Evolutionary conservation across 176 grass and related monocot species (phyloP).

Genomic region (Tillandsia leiboldiana): DNA sequence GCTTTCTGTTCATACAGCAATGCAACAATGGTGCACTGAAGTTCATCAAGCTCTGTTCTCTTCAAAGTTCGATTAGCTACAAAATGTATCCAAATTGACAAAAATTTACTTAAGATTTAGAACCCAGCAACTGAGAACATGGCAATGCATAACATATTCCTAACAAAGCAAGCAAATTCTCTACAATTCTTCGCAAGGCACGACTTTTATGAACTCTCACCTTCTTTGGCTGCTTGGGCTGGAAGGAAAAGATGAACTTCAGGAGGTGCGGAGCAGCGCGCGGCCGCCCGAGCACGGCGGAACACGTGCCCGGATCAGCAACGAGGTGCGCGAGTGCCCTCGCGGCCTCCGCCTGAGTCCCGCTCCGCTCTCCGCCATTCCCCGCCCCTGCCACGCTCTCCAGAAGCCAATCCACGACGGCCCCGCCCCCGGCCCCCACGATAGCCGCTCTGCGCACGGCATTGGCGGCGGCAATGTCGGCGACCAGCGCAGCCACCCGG

Average conservation of each 20-base stretch:
- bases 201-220: constrained; percentile 15
- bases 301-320: constrained; percentile 47
- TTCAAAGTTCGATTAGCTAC: too few relatives aligned
- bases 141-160: too few relatives aligned
- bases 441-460: constrained; percentile 53
- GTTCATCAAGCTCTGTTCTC: too few relatives aligned
- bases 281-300: constrained; percentile 53
- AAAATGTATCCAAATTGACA: too few relatives aligned
- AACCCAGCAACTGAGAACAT: too few relatives aligned
- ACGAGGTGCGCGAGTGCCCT: constrained; percentile 76
- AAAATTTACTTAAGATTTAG: too few relatives aligned
- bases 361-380: neutral
- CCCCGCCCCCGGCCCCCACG: constrained; percentile 59
- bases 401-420: constrained; percentile 81
- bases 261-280: constrained; percentile 63
- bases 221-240: constrained; percentile 68
- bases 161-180: too few relatives aligned
- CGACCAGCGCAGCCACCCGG: constrained; percentile 79
- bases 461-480: constrained; percentile 73
- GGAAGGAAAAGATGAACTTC: constrained; percentile 88
- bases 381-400: constrained; percentile 43
- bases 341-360: constrained; percentile 70
- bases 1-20: too few relatives aligned
- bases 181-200: too few relatives aligned
- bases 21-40: too few relatives aligned